Percentiles rank a stretch among this genome's conserved stretches.
Evolutionary conservation across 768 basidiomycete species (phyloP).

Genomic region (Pholiota molesta): DNA sequence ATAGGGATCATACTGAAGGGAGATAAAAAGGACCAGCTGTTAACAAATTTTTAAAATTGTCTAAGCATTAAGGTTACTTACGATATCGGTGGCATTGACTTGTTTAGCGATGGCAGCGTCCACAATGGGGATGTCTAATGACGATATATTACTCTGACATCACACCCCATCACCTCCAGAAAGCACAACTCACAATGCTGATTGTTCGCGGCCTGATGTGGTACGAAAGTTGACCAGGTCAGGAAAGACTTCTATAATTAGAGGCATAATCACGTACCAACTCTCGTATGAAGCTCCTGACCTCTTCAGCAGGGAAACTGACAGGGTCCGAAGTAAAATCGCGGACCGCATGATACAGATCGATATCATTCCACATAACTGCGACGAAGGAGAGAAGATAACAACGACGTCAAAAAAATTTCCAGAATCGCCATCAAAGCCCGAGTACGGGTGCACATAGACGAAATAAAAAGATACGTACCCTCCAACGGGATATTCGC

Average conservation of each 20-base stretch:
- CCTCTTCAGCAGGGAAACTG: conserved; percentile 57
- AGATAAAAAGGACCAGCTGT: conserved; percentile 3
- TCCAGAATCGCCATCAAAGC: conserved; percentile 7
- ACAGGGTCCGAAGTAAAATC: conserved; percentile 74
- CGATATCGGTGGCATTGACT: conserved; percentile 62
- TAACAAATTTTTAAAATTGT: conserved; percentile 5
- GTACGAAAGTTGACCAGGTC: not conserved
- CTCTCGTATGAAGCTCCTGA: conserved; percentile 52
- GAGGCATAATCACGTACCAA: not conserved
- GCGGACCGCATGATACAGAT: conserved; percentile 67
- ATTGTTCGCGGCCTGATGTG: conserved; percentile 17
- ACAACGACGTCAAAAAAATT: not conserved
- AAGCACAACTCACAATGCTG: conserved; percentile 20
- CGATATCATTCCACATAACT: conserved; percentile 84
- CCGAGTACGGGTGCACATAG: not conserved
- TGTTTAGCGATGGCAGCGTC: conserved; percentile 64
- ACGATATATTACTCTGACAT: conserved; percentile 9
- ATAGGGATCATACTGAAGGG: conserved; percentile 65
- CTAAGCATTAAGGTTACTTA: conserved; percentile 36
- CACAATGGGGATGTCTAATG: conserved; percentile 67
- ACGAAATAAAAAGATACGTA: conserved; percentile 18
- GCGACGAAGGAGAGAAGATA: conserved; percentile 3
- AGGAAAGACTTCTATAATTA: not conserved
- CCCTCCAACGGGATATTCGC: conserved; percentile 82
- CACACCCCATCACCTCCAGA: conserved; percentile 29